Evolutionary conservation across 257 asterid genomes (phyloP).

Genomic region (Agastache rugosa): DNA sequence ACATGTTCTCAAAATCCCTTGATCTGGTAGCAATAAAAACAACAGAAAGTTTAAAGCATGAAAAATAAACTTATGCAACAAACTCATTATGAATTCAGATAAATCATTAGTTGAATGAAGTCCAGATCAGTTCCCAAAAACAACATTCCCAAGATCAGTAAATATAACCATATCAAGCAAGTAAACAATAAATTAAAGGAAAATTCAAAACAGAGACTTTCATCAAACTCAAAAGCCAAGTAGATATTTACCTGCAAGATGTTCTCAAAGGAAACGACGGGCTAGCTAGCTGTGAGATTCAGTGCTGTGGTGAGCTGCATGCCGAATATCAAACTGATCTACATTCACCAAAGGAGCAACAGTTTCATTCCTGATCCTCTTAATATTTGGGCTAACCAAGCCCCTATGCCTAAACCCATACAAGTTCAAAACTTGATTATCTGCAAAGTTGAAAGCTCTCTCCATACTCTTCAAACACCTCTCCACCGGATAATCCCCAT

Average conservation of each 20-base stretch:
- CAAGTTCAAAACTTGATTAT: constrained; percentile 81
- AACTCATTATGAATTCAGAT: constrained; percentile 2
- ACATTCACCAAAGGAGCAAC: constrained; percentile 70
- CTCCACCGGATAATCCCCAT: constrained; percentile 89
- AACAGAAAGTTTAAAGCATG: background rate
- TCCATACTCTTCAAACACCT: constrained; percentile 93
- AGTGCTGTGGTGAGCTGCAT: constrained; percentile 45
- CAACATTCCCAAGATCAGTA: constrained; percentile 5
- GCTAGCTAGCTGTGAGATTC: constrained; percentile 58
- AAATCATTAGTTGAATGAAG: background rate
- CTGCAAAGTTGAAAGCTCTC: constrained; percentile 94
- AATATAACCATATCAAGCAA: constrained; percentile 26
- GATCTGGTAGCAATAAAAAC: background rate
- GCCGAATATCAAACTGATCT: constrained; percentile 83
- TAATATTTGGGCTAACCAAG: constrained; percentile 86
- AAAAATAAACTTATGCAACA: background rate
- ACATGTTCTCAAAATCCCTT: background rate
- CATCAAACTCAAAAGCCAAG: constrained; percentile 27
- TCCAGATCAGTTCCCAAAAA: background rate
- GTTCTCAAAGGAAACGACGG: constrained; percentile 27
- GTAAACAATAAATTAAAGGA: constrained; percentile 15
- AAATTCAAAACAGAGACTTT: constrained; percentile 2
- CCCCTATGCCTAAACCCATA: constrained; percentile 96
- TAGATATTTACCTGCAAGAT: constrained; percentile 50
- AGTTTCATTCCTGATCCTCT: constrained; percentile 86